Base-by-base conservation (phyloP, 2,329 filamentous ascomycete genomes). In the Fusarium sp. region DNA sequence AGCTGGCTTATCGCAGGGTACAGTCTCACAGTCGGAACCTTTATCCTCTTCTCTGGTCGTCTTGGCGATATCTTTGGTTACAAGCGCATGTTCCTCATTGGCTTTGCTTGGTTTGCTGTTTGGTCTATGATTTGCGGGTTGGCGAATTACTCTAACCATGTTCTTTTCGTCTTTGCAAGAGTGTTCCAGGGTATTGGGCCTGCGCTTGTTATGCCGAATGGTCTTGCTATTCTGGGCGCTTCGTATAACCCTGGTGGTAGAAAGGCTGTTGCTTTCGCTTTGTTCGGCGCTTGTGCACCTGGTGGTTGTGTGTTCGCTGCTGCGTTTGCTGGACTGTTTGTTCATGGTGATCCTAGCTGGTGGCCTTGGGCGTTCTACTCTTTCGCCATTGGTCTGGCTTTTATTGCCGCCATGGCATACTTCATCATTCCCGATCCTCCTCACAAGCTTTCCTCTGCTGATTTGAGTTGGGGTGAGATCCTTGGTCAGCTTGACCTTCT, bases 171-270 rank as follows among this genome's bases (percentile, higher is more conserved):
- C 63, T 79, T 85, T 38, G 81, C 82, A n/a, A 82, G 88, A 8
- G 86, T 84, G 0, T 75, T 89, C 5, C 88, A 90, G 66, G 88
- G 88, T 0, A 84, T 90, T 20, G 91, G 90, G 0, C 87, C 89
- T 1, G 89, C 89, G 1, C 81, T 92, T 34, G 79, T 85, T 14
- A 80, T 92, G 25, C 90, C 91, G 1, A 92, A 91, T 66, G 88
- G 83, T 0, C 78, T 92, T 24, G 90, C 89, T 4, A 82, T 93
- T 15, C 77, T 92, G 1, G 89, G 89, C 4, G 81, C 81, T 0
- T 83, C 85, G 0, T 91, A 90, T 68, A 79, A 82, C 0, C 86
- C 86, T 0, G 89, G 89, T 0, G 80, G 78, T 55, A 82, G 84
- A 62, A 91, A 91, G 76, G 84, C 87, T 50, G 86, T 91, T 79